Conservation (phyloP, 805 yeast genomes). For the Aciculoconidium aculeatum region DNA sequence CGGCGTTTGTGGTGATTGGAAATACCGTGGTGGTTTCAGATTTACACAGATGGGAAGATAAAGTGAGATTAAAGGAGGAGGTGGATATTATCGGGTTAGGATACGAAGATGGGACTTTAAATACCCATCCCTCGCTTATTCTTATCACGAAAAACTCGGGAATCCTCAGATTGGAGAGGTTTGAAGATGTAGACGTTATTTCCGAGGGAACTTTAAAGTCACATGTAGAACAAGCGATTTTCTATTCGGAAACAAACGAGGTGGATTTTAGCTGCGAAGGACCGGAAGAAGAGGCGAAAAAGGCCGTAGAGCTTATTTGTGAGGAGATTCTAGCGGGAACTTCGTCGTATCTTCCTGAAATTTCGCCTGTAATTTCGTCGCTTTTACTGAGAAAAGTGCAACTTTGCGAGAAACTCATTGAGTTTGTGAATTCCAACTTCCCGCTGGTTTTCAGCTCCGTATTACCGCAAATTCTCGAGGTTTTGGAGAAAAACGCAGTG, state of each 20-base stretch:
- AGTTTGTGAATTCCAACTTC: conserved; percentile 43
- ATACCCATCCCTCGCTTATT: conserved; percentile 40
- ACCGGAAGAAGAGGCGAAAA: too few relatives aligned
- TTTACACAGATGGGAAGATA: conserved; percentile 78
- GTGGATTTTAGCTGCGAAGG: too few relatives aligned
- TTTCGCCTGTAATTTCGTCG: too few relatives aligned
- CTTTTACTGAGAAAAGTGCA: too few relatives aligned
- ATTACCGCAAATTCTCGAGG: conserved; percentile 29
- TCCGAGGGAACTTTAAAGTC: conserved; percentile 42
- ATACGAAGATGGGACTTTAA: conserved; percentile 36
- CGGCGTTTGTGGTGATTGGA: conserved; percentile 55
- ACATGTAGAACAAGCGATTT: conserved; percentile 81
- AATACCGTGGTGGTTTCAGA: conserved; percentile 65
- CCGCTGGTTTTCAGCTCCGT: conserved; percentile 27
- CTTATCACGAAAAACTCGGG: conserved; percentile 53
- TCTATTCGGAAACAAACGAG: conserved; percentile 46
- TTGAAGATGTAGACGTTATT: conserved; percentile 16
- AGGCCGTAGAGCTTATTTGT: too few relatives aligned
- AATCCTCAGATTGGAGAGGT: conserved; percentile 53
- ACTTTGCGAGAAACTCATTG: conserved; percentile 39
- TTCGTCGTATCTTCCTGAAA: too few relatives aligned
- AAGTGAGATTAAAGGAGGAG: conserved; percentile 49
- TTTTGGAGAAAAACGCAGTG: conserved; percentile 36
- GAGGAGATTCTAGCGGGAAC: too few relatives aligned
- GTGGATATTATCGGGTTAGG: conserved; percentile 57